Base-by-base conservation (phyloP, 2,329 filamentous ascomycete genomes). In the Paramyrothecium roridum region DNA sequence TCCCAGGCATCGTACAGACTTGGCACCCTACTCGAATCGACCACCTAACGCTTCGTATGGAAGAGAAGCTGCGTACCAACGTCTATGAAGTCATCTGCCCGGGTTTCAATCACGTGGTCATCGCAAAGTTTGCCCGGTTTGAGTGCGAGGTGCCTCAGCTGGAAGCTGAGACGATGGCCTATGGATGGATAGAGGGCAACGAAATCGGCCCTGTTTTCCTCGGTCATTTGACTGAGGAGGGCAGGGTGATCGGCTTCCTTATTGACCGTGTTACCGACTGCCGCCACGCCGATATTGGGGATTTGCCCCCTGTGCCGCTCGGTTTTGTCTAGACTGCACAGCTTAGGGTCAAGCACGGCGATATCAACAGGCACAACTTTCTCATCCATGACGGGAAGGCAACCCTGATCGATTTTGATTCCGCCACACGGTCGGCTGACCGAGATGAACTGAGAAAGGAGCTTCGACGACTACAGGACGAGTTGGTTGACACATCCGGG, bases 11-110 rank as follows among this genome's bases (percentile, higher is more conserved):
- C 56, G 59, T 55, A 13, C 62, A 65, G 45, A 56, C 64, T 13
- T 76, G 74, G 73, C 71, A 76, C 57, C 52, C 59, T 20, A 64
- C 55, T 2, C 59, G 37, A 8, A 61, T 75, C 52, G 67, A 75
- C 48, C 67, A 72, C 54, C 63, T 74, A 10, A 66, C 73, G 50
- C 64, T 76, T 19, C 54, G 22, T 11, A 51, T 55, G 7, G 26
- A 60, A 19, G 54, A 59, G 4, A 59, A 61, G 17, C 56, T 70
- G 11, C 62, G 67, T 3, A 61, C 65, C 20, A 70, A 67, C 11
- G 55, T 72, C 21, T 60, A 66, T 52, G 57, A 59, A 19, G 65
- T 63, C 20, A 64, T 64, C 10, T 62, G 62, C 19, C 63, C 64
- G 10, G n/a, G 37, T 20, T 65, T 67, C 40, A 56, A 59, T 21